Base-by-base conservation (phyloP, 371 early-diverging fungal species). In the Mucor lusitanicus region DNA sequence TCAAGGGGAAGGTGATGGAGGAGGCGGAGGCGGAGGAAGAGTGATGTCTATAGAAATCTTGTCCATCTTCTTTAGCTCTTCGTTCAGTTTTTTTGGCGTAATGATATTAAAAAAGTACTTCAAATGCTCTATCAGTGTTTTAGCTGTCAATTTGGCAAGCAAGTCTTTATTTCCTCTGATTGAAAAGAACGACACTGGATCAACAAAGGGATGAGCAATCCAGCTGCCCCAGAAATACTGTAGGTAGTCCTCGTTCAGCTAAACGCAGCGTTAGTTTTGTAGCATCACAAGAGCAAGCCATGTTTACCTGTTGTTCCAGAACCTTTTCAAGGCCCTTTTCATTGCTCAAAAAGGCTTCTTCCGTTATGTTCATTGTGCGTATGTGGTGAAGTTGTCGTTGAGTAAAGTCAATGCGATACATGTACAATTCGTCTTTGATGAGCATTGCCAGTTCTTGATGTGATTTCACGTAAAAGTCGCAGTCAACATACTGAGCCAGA, bases 21-120 rank as follows among this genome's bases (percentile, higher is more conserved):
- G 37, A 13, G 37, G 17, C 17, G 40, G 40, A 40, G 40, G 40
- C 17, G 40, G 17, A 13, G 53, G 53, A 53, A 53, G 53, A 53
- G 21, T 53, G 27, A 53, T 27, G 23, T 23, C 53, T 25, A 53
- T 53, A 2, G 53, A 53, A 15, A 27, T 53, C 13, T 53, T 53
- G 27, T 53, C 53, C 23, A 53, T 27, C 53, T 53, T 53, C 53
- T 21, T 53, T 12, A 53, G 23, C 13, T 53, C 25, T 15, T 53
- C 53, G 53, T 53, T 25, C 53, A 53, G 27, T 27, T 53, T 53
- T 23, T 53, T 53, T 21, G 53, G 25, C 25, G 53, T 25, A 27
- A 53, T 53, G 23, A 53, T 53, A 53, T 53, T 53, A 53, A 53
- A 53, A 53, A 53, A 53, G 27, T 53, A 53, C 53, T 53, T 53